Base-by-base conservation (phyloP, 2,329 filamentous ascomycete species). In the Diaporthe ampelina region DNA sequence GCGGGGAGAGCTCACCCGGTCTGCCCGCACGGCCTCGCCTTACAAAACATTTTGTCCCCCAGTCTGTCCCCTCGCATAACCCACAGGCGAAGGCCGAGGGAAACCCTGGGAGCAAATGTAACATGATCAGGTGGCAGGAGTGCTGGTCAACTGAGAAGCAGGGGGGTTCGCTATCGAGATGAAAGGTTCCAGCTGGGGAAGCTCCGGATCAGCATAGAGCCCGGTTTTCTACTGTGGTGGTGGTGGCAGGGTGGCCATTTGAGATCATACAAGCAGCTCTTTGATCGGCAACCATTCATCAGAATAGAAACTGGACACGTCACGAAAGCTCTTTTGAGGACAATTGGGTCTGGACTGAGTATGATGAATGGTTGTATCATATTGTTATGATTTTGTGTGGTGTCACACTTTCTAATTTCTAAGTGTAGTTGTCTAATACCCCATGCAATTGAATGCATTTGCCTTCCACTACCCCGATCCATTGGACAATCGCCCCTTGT, bases 281-380 rank as follows among this genome's bases (percentile, higher is more conserved):
- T 24, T 11, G 45, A 67, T 50, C 43, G 29, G 13, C 13, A 5
- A 1, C 29, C 10, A 35, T 52, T 67, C 7, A 54, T 67, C 7
- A 54, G 45, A 54, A 54, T 40, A 68, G 63, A 68, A 54, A 52
- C 63, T 17, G 29, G 48, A 68, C 63, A 68, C 48, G 63, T 54
- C 63, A 68, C 32, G 45, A 1, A 1, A 50, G 4, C 19, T 21
- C 35, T 40, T 37, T 17, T n/a, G 11, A 7, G 37, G 17, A 29
- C 24, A 45, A 21, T 48, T 29, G 24, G 48, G 17, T 37, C 15
- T 37, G 32, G 29, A 63, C 2, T 45, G 58, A 61, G 37, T 29
- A 24, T 54, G 32, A 26, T 37, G 29, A 68, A 24, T 68, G 63
- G 63, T 54, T 68, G 32, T 68, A 54, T 68, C 45, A 68, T 68